Conservation (phyloP, 139 green algal species). For the Pleodorina starrii region DNA sequence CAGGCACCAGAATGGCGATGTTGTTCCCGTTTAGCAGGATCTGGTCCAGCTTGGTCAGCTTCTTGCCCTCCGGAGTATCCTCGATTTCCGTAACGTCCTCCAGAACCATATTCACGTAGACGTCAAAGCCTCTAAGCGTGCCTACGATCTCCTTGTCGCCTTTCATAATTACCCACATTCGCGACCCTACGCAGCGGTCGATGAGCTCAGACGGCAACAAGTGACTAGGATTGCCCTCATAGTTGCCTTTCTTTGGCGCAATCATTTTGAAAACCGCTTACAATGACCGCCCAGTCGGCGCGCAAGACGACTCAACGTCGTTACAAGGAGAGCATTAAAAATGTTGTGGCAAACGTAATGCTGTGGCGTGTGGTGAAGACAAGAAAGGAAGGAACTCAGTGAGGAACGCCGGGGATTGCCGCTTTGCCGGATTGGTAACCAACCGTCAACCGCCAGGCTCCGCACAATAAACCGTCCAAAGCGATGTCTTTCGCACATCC, state of each 20-base stretch:
- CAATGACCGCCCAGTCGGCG: neutral
- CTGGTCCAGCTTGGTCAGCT: slow-evolving; percentile 89
- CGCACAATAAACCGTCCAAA: no score
- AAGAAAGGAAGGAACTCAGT: no score
- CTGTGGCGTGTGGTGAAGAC: no score
- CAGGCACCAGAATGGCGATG: slow-evolving; percentile 93
- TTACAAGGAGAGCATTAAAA: no score
- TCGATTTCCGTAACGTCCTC: slow-evolving; percentile 98
- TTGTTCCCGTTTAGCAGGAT: slow-evolving; percentile 99
- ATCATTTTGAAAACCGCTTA: slow-evolving; percentile 14
- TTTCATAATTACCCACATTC: slow-evolving; percentile 97
- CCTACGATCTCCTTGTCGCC: slow-evolving; percentile 96
- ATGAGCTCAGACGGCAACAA: slow-evolving; percentile 95
- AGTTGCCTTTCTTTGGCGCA: slow-evolving; percentile 61
- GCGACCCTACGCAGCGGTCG: slow-evolving; percentile 94
- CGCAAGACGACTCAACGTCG: no score
- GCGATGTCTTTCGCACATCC: no score
- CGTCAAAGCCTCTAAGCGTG: slow-evolving; percentile 95
- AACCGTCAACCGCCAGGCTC: no score
- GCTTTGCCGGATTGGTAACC: no score
- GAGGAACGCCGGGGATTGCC: no score
- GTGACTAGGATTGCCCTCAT: slow-evolving; percentile 83
- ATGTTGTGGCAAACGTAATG: no score
- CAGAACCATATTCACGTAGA: slow-evolving; percentile 99
- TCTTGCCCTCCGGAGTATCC: slow-evolving; percentile 84